These are phyloP conservation scores for Plantago major DNA, from an alignment of 257 asterid genomes.

Conservation along the genomic window DNA sequence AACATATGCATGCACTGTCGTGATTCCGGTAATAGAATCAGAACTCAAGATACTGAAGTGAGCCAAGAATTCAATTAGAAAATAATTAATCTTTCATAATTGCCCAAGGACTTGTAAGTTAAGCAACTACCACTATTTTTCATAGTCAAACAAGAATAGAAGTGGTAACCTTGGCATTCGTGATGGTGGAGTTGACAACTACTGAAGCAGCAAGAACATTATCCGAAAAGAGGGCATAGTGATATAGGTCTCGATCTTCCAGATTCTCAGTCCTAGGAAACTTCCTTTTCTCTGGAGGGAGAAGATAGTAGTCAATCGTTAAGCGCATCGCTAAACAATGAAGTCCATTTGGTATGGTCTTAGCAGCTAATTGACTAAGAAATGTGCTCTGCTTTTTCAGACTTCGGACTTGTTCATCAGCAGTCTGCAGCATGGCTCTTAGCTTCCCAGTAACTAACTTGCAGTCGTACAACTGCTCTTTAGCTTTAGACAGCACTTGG, in stretches of 20 bases:
- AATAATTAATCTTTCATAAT: not conserved
- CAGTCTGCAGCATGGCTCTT: conserved; percentile 96
- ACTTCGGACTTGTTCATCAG: conserved; percentile 96
- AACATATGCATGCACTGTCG: not conserved
- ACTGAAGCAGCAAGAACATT: conserved; percentile 98
- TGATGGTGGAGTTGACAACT: conserved; percentile 85
- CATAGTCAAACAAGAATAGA: conserved; percentile 3
- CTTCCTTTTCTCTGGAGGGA: conserved; percentile 74
- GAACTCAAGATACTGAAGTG: conserved; percentile 1
- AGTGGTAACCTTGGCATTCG: conserved; percentile 75
- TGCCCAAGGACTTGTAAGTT: not conserved
- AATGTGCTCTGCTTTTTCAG: conserved; percentile 98
- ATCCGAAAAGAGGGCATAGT: conserved; percentile 94
- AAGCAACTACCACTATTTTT: not conserved
- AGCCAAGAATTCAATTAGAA: conserved; percentile 9
- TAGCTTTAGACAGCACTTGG: conserved; percentile 80
- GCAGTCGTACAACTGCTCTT: conserved; percentile 87
- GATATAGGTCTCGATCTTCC: conserved; percentile 81
- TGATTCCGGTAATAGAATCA: not conserved
- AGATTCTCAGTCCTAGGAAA: conserved; percentile 79
- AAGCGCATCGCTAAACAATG: conserved; percentile 91
- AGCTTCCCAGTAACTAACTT: conserved; percentile 88
- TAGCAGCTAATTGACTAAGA: conserved; percentile 93
- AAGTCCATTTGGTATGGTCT: conserved; percentile 94
- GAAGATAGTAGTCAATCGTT: conserved; percentile 88